These are phyloP conservation scores for Porcisia deanei DNA, from an alignment of 208 protist genomes.

Conservation along the genomic window DNA sequence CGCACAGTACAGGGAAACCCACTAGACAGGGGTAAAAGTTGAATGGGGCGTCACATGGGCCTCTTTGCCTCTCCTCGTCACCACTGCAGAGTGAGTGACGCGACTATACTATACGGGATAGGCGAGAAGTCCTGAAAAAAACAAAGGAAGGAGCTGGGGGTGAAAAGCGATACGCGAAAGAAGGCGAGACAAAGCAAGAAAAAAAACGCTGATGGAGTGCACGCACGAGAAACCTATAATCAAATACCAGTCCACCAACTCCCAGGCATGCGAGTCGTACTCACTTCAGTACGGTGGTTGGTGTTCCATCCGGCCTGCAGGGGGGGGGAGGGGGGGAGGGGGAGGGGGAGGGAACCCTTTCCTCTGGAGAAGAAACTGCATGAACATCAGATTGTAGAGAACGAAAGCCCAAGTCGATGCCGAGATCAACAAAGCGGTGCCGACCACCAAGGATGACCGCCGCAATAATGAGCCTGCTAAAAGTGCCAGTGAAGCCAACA, in stretches of 20 bases:
- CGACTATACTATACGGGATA: background rate
- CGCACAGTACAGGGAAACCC: no score
- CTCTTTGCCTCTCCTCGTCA: background rate
- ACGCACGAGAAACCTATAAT: background rate
- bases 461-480: conserved; percentile 63
- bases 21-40: background rate
- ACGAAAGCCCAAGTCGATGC: conserved; percentile 70
- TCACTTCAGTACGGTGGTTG: background rate
- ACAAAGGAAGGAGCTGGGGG: background rate
- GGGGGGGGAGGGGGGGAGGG: background rate
- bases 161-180: background rate
- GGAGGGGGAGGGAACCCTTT: background rate
- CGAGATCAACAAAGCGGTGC: conserved; percentile 80
- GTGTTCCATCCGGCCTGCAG: background rate
- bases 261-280: background rate
- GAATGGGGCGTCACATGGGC: background rate
- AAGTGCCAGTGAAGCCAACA: conserved; percentile 40
- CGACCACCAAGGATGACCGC: conserved; percentile 72
- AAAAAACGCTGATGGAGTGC: background rate
- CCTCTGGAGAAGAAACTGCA: background rate
- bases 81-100: background rate
- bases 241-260: background rate
- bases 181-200: background rate
- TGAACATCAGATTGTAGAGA: conserved; percentile 38
- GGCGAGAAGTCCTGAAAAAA: background rate